A percentile compares a stretch with the other conserved stretches of the same genome.
Evolutionary conservation across 2,329 filamentous ascomycete species (phyloP).

Genomic region (Cordyceps militaris): DNA sequence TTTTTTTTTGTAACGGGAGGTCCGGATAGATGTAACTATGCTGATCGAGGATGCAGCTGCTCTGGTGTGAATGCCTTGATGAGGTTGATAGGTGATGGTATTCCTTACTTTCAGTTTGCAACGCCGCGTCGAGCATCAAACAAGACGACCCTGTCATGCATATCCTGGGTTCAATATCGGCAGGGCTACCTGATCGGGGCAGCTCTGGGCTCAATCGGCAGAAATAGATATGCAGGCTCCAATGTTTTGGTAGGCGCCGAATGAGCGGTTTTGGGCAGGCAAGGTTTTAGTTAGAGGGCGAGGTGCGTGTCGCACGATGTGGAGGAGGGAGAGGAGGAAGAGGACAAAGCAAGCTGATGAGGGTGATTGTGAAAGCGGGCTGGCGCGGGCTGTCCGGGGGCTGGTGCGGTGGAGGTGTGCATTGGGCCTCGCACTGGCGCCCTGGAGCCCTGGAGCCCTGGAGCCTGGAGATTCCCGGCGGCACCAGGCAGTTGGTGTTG

Average conservation of each 20-base stretch:
- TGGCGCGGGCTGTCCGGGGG: not conserved
- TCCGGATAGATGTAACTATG: not conserved
- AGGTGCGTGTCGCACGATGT: not conserved
- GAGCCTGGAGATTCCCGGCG: not conserved
- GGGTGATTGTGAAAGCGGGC: not conserved
- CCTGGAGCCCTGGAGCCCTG: not conserved
- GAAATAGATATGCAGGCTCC: conserved; percentile 1
- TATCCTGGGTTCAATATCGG: not conserved
- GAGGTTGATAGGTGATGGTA: not conserved
- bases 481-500: not conserved
- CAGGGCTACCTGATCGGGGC: conserved; percentile 1
- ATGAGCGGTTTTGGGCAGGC: not conserved
- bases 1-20: not conserved
- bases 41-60: not conserved
- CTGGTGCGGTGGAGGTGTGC: not conserved
- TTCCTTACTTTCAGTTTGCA: not conserved
- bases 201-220: conserved; percentile 5
- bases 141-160: not conserved
- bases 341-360: not conserved
- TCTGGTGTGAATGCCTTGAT: not conserved
- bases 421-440: not conserved
- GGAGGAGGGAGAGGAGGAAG: not conserved
- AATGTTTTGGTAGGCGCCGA: conserved; percentile 3
- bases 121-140: not conserved
- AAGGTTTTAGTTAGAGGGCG: not conserved